Base-by-base conservation (phyloP, 371 early-diverging fungal species). In the Blastocladiella emersonii region DNA sequence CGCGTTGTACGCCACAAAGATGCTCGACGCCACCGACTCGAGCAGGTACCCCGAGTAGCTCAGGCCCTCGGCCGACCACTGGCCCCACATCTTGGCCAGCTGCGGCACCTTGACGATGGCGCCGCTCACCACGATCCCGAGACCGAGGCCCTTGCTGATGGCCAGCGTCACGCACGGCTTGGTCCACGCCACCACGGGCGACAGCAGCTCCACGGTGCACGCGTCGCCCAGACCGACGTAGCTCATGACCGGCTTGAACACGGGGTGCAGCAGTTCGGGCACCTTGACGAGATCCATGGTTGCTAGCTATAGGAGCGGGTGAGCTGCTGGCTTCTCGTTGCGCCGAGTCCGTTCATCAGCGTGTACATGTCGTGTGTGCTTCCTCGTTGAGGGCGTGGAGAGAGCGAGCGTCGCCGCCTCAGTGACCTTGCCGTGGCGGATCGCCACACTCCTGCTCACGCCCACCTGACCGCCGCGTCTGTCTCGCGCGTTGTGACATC, bases 101-200 rank as follows among this genome's bases (percentile, higher is more conserved):
- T 98, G 97, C 1, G 98, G 98, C 34, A 98, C 78, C 74, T 98
- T 98, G 66, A 96, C 86, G 35, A 95, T 83, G 43, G 87, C 78
- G 1, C 91, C 89, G 48, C 92, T 93, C 12, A 84, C 71, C 25
- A 96, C 90, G 65, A 98, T 93, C 32, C 91, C 96, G 10, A 93
- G 60, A 0, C 95, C 92, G 15, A 98, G 82, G 0, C 80, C 91
- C 71, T 95, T 95, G 44, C 91, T 90, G 61, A 93, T 63, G 25
- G 85, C 76, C 48, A 87, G 82, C 66, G 89, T 89, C 67, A 93
- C 68, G 74, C 98, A 98, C 15, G 53, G 27, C 53, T 8, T 8
- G 37, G 30, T 30, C 53, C 53, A 51, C 53, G 10, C 30, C 3
- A 32, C 19, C 21, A 51, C 21, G 56, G 34, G 55, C 1, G 34